Conservation (phyloP, 2,329 filamentous ascomycete genomes). For the Penicillium sclerotiorum region DNA sequence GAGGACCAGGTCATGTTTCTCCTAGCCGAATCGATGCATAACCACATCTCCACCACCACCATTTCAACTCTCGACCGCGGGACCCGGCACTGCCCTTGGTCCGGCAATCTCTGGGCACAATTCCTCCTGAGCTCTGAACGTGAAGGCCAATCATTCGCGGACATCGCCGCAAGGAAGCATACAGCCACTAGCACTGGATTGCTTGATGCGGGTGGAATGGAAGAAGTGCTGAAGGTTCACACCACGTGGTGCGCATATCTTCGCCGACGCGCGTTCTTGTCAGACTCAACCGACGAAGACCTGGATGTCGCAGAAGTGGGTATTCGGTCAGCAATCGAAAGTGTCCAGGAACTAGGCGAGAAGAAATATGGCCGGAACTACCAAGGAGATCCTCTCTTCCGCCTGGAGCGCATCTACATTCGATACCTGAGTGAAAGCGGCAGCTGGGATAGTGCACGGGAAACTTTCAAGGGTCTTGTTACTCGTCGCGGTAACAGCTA, state of each 20-base stretch:
- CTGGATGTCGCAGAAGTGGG: conserved; percentile 88
- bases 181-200: conserved; percentile 83
- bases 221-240: conserved; percentile 87
- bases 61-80: conserved; percentile 77
- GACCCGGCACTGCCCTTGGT: conserved; percentile 90
- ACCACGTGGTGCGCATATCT: conserved; percentile 94
- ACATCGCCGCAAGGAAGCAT: conserved; percentile 89
- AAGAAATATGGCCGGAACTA: conserved; percentile 76
- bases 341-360: conserved; percentile 75
- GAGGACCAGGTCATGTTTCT: conserved; percentile 80
- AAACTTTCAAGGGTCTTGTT: conserved; percentile 73
- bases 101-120: conserved; percentile 85
- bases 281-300: conserved; percentile 75
- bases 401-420: conserved; percentile 87
- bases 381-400: conserved; percentile 83
- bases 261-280: conserved; percentile 78
- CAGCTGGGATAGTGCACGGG: conserved; percentile 73
- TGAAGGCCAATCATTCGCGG: conserved; percentile 72
- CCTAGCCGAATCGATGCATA: conserved; percentile 54
- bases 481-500: conserved; percentile 74
- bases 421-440: conserved; percentile 86
- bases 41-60: conserved; percentile 50
- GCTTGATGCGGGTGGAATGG: conserved; percentile 81
- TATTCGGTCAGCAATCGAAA: conserved; percentile 81
- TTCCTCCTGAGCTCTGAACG: conserved; percentile 84